phyloP scores from a whole-genome alignment of 176 grass and related monocot species.

The Aegilops umbellulata region DNA sequence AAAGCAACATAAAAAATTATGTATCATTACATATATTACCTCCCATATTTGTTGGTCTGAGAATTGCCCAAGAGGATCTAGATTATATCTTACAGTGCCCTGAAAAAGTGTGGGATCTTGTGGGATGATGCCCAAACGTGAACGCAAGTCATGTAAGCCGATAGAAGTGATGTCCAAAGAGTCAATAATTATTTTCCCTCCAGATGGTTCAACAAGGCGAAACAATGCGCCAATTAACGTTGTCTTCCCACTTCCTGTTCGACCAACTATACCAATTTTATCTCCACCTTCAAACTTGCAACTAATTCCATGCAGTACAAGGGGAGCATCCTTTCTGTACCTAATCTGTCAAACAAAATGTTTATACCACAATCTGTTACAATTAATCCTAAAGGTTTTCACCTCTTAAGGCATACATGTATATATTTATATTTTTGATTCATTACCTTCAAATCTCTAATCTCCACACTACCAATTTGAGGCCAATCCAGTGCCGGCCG shows the following conservation, averaged over 20 bases:
- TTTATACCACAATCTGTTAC: not conserved
- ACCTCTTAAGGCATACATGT: not conserved
- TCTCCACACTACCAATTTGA: constrained; percentile 56
- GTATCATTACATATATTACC: constrained; percentile 36
- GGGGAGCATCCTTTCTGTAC: constrained; percentile 63
- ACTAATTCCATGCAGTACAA: constrained; percentile 72
- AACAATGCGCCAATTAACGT: constrained; percentile 84
- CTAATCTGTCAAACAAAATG: constrained; percentile 62
- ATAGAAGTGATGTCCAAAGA: constrained; percentile 56
- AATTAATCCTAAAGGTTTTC: not conserved
- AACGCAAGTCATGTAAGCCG: constrained; percentile 84
- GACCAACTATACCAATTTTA: constrained; percentile 91
- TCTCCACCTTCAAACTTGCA: constrained; percentile 82
- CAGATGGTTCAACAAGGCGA: constrained; percentile 78
- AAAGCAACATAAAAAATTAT: not conserved
- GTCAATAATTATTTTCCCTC: constrained; percentile 78
- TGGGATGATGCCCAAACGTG: constrained; percentile 86
- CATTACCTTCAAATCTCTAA: constrained; percentile 75
- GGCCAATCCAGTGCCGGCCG: constrained; percentile 69
- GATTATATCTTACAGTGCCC: constrained; percentile 83
- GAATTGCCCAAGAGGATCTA: constrained; percentile 68
- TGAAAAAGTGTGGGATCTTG: constrained; percentile 94
- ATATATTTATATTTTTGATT: not conserved
- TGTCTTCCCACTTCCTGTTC: constrained; percentile 93
- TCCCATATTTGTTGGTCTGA: constrained; percentile 84